Evolutionary conservation across 495 filamentous ascomycete genomes (phyloP).

Genomic region (Evernia prunastri): DNA sequence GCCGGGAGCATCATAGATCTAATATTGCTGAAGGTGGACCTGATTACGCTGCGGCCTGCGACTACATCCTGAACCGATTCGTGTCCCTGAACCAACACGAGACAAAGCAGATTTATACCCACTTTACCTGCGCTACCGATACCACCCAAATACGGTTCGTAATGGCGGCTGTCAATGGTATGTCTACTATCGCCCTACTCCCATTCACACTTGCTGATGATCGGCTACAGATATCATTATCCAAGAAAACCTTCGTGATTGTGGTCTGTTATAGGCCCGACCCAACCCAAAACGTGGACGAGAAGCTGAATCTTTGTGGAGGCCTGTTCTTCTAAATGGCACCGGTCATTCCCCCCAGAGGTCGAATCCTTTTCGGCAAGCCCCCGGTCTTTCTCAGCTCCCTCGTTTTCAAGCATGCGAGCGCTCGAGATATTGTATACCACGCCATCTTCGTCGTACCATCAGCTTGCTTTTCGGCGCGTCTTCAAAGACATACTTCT

Average conservation of each 20-base stretch:
- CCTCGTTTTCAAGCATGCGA: slow-evolving; percentile 11
- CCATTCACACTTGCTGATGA: slow-evolving; percentile 20
- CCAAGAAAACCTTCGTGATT: slow-evolving; percentile 97
- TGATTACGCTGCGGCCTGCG: slow-evolving; percentile 87
- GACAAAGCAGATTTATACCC: slow-evolving; percentile 99
- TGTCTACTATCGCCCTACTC: slow-evolving; percentile 28
- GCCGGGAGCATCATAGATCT: slow-evolving; percentile 44
- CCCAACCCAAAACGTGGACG: slow-evolving; percentile 19
- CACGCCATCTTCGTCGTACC: slow-evolving; percentile 11
- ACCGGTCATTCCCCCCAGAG: background rate
- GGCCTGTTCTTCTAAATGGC: slow-evolving; percentile 24
- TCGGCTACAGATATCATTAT: slow-evolving; percentile 85
- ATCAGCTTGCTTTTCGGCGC: slow-evolving; percentile 1
- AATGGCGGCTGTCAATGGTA: slow-evolving; percentile 99
- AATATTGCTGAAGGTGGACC: slow-evolving; percentile 55
- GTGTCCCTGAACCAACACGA: slow-evolving; percentile 96
- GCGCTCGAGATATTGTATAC: slow-evolving; percentile 18
- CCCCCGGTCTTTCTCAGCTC: slow-evolving; percentile 1
- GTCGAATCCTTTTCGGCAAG: slow-evolving; percentile 2
- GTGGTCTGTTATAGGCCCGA: slow-evolving; percentile 79
- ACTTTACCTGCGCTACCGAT: slow-evolving; percentile 98
- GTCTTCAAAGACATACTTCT: slow-evolving; percentile 11
- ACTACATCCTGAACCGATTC: slow-evolving; percentile 96
- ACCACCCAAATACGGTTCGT: slow-evolving; percentile 98
- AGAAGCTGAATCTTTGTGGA: slow-evolving; percentile 28